These are phyloP conservation scores for Trypanosomatidae sp. DNA, from an alignment of 208 protist species.

Conservation along the genomic window DNA sequence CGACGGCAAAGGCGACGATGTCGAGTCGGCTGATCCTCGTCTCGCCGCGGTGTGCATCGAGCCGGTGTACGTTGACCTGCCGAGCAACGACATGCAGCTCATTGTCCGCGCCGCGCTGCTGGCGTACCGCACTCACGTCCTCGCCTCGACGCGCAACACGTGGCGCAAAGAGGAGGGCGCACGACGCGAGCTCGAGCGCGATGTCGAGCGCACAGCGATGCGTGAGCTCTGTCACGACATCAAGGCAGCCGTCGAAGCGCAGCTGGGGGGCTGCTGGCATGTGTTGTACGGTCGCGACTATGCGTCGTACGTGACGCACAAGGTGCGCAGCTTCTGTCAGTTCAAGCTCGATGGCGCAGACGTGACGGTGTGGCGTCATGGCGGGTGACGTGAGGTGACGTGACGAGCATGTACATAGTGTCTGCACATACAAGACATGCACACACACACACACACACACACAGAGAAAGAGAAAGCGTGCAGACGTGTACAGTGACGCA, in stretches of 20 bases:
- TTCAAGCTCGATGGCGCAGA: slow-evolving; percentile 72
- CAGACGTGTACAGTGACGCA: neutral
- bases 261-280: slow-evolving; percentile 68
- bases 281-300: slow-evolving; percentile 75
- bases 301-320: slow-evolving; percentile 70
- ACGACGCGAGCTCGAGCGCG: slow-evolving; percentile 54
- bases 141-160: slow-evolving; percentile 60
- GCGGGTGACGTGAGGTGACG: slow-evolving; percentile 11
- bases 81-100: slow-evolving; percentile 22
- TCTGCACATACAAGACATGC: slow-evolving; percentile 4
- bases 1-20: slow-evolving; percentile 6
- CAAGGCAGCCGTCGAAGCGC: slow-evolving; percentile 26
- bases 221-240: slow-evolving; percentile 50
- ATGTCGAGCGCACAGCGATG: slow-evolving; percentile 59
- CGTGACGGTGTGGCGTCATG: slow-evolving; percentile 75
- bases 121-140: slow-evolving; percentile 55
- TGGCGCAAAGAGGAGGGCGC: slow-evolving; percentile 76
- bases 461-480: neutral
- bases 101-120: slow-evolving; percentile 57
- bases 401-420: neutral
- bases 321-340: slow-evolving; percentile 49
- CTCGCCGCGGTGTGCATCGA: slow-evolving; percentile 20
- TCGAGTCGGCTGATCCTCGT: slow-evolving; percentile 49
- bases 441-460: slow-evolving; percentile 6
- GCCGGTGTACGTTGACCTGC: slow-evolving; percentile 43